phyloP scores from a whole-genome alignment of 805 yeast genomes.

The Kodamaea nitidulidarum region DNA sequence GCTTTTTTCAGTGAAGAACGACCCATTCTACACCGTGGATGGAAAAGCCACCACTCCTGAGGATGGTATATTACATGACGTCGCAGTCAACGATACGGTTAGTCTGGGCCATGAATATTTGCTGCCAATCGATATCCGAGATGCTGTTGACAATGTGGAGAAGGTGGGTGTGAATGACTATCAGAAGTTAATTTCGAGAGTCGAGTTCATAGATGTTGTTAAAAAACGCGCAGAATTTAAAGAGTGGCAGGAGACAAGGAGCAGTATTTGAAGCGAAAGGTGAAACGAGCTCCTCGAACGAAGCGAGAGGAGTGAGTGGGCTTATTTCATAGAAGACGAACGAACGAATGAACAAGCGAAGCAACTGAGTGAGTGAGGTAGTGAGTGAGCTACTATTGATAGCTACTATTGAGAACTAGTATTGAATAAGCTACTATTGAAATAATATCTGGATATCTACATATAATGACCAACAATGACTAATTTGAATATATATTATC shows the following conservation, averaged over 20 bases:
- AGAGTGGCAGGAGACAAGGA: slow-evolving; percentile 23
- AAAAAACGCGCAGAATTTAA: slow-evolving; percentile 43
- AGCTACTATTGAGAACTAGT: neutral
- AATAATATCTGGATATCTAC: too few relatives aligned
- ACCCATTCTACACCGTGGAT: slow-evolving; percentile 9
- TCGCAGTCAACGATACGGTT: slow-evolving; percentile 13
- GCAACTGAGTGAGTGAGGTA: neutral
- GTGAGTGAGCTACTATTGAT: neutral
- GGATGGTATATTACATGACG: slow-evolving; percentile 9
- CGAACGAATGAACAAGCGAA: neutral
- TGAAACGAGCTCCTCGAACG: too few relatives aligned
- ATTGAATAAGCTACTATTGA: too few relatives aligned
- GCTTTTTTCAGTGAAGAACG: slow-evolving; percentile 26
- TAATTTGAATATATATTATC: too few relatives aligned
- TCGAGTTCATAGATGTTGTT: slow-evolving; percentile 48
- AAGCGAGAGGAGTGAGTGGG: too few relatives aligned
- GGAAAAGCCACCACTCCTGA: slow-evolving; percentile 10
- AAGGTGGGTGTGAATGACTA: slow-evolving; percentile 45
- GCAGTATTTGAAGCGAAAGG: neutral
- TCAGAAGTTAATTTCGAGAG: slow-evolving; percentile 46
- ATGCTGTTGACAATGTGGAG: slow-evolving; percentile 48
- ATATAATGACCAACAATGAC: too few relatives aligned
- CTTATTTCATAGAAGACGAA: too few relatives aligned
- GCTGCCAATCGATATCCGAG: slow-evolving; percentile 42
- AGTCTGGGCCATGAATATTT: slow-evolving; percentile 30